Percentiles rank a stretch among this genome's conserved stretches.
Evolutionary conservation across 2,329 filamentous ascomycete species (phyloP).

Genomic region (Colletotrichum sp.): DNA sequence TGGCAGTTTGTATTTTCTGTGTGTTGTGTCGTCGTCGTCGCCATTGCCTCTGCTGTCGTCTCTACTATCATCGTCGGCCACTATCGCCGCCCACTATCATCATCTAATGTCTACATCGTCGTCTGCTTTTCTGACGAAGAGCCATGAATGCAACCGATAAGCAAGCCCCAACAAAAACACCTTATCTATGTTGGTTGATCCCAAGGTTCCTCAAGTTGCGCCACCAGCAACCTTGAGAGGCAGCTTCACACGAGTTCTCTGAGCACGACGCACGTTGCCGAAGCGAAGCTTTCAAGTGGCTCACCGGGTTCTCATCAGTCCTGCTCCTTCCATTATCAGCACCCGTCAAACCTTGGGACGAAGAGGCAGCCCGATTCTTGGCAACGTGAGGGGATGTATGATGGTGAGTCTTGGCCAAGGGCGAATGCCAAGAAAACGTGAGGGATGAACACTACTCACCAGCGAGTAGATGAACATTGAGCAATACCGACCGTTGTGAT

Average conservation of each 20-base stretch:
- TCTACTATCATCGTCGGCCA: background rate
- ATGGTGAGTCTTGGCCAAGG: background rate
- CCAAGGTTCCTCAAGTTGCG: background rate
- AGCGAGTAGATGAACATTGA: background rate
- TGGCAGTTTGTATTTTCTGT: background rate
- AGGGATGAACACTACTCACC: background rate
- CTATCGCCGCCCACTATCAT: background rate
- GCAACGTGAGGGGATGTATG: background rate
- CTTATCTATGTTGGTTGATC: background rate
- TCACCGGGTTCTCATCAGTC: accelerated
- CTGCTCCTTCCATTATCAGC: background rate
- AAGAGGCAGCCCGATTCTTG: background rate
- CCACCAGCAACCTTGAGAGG: background rate
- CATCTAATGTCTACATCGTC: background rate
- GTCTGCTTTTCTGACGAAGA: background rate
- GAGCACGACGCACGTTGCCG: background rate
- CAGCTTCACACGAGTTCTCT: background rate
- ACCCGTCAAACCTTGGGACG: accelerated
- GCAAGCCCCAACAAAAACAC: background rate
- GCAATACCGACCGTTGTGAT: background rate
- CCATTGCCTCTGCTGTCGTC: background rate
- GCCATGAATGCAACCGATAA: background rate
- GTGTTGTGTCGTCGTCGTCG: background rate
- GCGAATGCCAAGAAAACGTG: background rate
- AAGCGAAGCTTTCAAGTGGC: background rate